These are phyloP conservation scores for Penicillium sp. DNA, from an alignment of 2,329 filamentous ascomycete genomes.

Conservation along the genomic window DNA sequence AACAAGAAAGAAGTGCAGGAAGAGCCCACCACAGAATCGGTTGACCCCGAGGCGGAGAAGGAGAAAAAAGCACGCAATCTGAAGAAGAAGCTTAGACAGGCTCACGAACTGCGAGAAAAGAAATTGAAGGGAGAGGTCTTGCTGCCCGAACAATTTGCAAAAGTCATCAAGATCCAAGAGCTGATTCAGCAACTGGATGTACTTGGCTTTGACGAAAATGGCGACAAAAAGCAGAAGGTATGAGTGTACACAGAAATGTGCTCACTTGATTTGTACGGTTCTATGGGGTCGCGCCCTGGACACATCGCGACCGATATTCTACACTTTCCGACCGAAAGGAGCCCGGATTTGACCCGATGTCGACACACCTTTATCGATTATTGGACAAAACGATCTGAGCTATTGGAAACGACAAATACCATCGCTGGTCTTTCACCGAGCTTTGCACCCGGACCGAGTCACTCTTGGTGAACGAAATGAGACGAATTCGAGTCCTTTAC, in stretches of 20 bases:
- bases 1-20: slow-evolving; percentile 21
- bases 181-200: slow-evolving; percentile 79
- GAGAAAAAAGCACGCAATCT: slow-evolving; percentile 91
- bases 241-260: slow-evolving; percentile 6
- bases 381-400: no score
- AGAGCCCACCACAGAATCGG: slow-evolving; percentile 31
- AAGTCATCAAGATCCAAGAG: slow-evolving; percentile 96
- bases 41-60: slow-evolving; percentile 67
- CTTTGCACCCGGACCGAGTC: no score
- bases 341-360: no score
- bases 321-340: no score
- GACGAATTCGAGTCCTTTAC: no score
- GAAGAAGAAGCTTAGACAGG: slow-evolving; percentile 92
- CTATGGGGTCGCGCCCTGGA: no score
- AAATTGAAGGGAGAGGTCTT: slow-evolving; percentile 79
- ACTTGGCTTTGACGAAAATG: slow-evolving; percentile 76
- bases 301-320: no score
- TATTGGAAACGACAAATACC: no score
- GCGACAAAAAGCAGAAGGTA: slow-evolving; percentile 51
- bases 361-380: no score
- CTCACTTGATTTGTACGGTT: no score
- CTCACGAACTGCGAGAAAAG: slow-evolving; percentile 81
- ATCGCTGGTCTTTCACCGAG: no score
- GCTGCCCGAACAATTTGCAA: slow-evolving; percentile 90
- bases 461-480: no score